phyloP scores from a whole-genome alignment of 1,139 yeast genomes.

The Pichia sp. region DNA sequence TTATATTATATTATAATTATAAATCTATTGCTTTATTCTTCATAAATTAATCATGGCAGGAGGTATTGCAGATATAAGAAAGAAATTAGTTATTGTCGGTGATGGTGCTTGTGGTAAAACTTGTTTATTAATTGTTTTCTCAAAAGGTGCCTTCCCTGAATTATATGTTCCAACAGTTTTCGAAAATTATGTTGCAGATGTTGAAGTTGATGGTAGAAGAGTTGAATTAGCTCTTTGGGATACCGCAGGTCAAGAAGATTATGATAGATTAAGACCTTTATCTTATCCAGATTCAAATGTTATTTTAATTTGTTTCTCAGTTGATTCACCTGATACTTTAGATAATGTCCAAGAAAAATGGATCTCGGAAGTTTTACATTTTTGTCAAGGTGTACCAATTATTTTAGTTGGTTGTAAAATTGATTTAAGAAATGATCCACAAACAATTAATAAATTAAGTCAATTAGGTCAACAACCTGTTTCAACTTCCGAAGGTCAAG shows the following conservation, averaged over 20 bases:
- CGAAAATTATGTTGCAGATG: slow-evolving; percentile 92
- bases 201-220: slow-evolving; percentile 89
- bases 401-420: slow-evolving; percentile 89
- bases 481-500: slow-evolving; percentile 70
- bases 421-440: slow-evolving; percentile 80
- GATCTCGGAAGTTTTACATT: slow-evolving; percentile 90
- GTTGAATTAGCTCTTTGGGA: slow-evolving; percentile 95
- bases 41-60: too few species aligned
- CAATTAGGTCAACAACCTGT: slow-evolving; percentile 75
- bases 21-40: too few species aligned
- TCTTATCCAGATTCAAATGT: slow-evolving; percentile 93
- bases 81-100: slow-evolving; percentile 80
- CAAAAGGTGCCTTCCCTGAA: slow-evolving; percentile 94
- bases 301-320: slow-evolving; percentile 84
- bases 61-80: slow-evolving; percentile 58
- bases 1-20: too few species aligned
- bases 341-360: slow-evolving; percentile 93
- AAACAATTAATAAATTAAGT: slow-evolving; percentile 68
- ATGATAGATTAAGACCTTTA: slow-evolving; percentile 89
- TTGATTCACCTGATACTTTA: slow-evolving; percentile 87
- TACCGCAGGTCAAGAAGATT: slow-evolving; percentile 98
- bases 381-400: slow-evolving; percentile 93
- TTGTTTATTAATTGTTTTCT: slow-evolving; percentile 76
- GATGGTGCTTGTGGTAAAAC: slow-evolving; percentile 89
- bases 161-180: slow-evolving; percentile 94